These are phyloP conservation scores for Emericellopsis terricola DNA, from an alignment of 495 filamentous ascomycete species.

Conservation along the genomic window DNA sequence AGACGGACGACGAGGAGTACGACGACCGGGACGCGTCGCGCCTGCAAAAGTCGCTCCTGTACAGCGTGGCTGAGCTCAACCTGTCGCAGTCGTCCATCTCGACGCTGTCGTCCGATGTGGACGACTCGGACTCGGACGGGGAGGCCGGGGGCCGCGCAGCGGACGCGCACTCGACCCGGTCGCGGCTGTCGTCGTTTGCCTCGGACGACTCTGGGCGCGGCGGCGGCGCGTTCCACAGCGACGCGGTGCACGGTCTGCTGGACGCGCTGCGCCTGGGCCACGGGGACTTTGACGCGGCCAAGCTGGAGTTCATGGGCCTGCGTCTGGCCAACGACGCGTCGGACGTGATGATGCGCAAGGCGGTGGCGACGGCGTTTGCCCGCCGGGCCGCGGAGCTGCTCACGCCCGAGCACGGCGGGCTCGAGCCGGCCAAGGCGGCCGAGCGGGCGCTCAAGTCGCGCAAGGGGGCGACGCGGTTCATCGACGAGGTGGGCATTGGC, in stretches of 20 bases:
- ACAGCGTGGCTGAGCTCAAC: conserved; percentile 47
- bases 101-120: conserved; percentile 21
- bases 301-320: conserved; percentile 77
- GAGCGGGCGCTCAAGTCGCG: conserved; percentile 31
- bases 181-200: conserved; percentile 31
- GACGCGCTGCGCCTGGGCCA: conserved; percentile 49
- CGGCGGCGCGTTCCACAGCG: conserved; percentile 50
- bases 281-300: conserved; percentile 66
- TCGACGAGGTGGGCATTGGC: conserved; percentile 31
- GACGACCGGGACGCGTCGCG: conserved; percentile 17
- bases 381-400: conserved; percentile 61
- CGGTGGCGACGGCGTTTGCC: conserved; percentile 70
- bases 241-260: conserved; percentile 68
- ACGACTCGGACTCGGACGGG: conserved; percentile 8
- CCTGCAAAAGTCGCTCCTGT: conserved; percentile 36
- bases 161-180: conserved; percentile 12
- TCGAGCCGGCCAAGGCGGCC: conserved; percentile 47
- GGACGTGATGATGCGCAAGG: conserved; percentile 69
- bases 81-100: conserved; percentile 69
- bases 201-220: conserved; percentile 28
- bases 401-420: conserved; percentile 27
- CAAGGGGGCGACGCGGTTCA: conserved; percentile 29
- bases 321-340: conserved; percentile 79
- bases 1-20: conserved; percentile 32
- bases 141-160: conserved; percentile 1